Base-by-base conservation (phyloP, 371 early-diverging fungal species). In the Saksenaea oblongispora region DNA sequence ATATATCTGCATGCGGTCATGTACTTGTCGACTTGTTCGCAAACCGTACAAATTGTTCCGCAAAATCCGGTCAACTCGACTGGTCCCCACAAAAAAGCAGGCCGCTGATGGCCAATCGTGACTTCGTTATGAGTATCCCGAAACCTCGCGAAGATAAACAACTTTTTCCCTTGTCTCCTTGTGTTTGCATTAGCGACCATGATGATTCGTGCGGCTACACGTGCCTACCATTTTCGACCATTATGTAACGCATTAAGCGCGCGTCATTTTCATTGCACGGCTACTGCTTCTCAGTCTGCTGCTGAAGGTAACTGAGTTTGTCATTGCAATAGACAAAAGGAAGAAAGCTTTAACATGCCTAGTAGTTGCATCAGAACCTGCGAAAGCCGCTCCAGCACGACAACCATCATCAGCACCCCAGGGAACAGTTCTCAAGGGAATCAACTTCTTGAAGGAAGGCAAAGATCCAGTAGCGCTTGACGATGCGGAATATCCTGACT, bases 401-500 rank as follows among this genome's bases (percentile, higher is more conserved):
- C 41, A 70, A 28, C 65, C 67, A 34, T 91, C 91, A 9, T 83
- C 88, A 34, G 89, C 80, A 63, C 84, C 89, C 5, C 86, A 87
- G 18, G 96, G 97, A 54, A 88, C 92, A 0, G 84, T 88, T 0
- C 71, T 97, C 56, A 94, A 93, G 73, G 95, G 95, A 0, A 69
- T 97, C 58, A 94, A 94, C 69, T 90, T 88, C 63, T 75, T 89
- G 64, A 92, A 90, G 75, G 89, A 89, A 42, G 88, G 87, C 47
- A 83, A 80, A 63, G 95, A 97, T 54, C 95, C 95, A n/a, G 81
- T 95, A 11, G 96, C 97, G 2, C 81, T 88, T 51, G 87, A 86
- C 15, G 97, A 97, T 63, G 76, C 79, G 1, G 92, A 92, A 72
- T 97, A 97, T 69, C 97, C 96, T 22, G 89, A 84, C 4, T 96